A percentile compares a stretch with the other conserved stretches of the same genome.
Conservation (phyloP, 2,329 filamentous ascomycete species). For the Knufia fluminis region DNA sequence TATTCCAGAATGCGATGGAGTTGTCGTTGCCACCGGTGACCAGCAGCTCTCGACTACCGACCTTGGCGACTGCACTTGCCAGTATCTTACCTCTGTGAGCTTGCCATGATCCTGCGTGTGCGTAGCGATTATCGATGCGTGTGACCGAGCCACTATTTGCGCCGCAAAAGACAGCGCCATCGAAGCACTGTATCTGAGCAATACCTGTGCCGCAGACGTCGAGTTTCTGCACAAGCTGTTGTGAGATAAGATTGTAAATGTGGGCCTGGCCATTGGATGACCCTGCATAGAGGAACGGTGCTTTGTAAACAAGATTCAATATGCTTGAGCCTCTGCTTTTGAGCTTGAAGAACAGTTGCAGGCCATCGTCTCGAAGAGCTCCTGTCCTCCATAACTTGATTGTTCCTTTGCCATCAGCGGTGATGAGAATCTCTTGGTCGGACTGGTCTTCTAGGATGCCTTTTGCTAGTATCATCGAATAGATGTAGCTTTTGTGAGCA, state of each 20-base stretch:
- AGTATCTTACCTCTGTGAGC: slow-evolving; percentile 83
- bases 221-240: slow-evolving; percentile 79
- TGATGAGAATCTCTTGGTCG: slow-evolving; percentile 71
- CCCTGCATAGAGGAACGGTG: slow-evolving; percentile 85
- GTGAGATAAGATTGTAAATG: slow-evolving; percentile 93
- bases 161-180: slow-evolving; percentile 76
- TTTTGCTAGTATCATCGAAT: slow-evolving; percentile 82
- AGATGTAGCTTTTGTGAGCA: slow-evolving; percentile 90
- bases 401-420: slow-evolving; percentile 84
- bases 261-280: slow-evolving; percentile 81
- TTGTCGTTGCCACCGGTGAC: slow-evolving; percentile 93
- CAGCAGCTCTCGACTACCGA: slow-evolving; percentile 68
- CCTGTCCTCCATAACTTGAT: slow-evolving; percentile 71
- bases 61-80: slow-evolving; percentile 65
- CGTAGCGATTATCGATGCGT: slow-evolving; percentile 74
- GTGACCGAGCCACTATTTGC: slow-evolving; percentile 76
- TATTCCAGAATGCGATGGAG: slow-evolving; percentile 78
- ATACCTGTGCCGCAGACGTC: slow-evolving; percentile 59
- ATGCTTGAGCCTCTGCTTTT: slow-evolving; percentile 56
- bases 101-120: slow-evolving; percentile 66
- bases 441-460: slow-evolving; percentile 62
- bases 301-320: slow-evolving; percentile 75
- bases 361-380: slow-evolving; percentile 43
- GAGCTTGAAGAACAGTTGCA: slow-evolving; percentile 60
- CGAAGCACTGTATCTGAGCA: slow-evolving; percentile 40